Conservation (phyloP, 768 basidiomycete species). For the Pleurotus tuoliensis region DNA sequence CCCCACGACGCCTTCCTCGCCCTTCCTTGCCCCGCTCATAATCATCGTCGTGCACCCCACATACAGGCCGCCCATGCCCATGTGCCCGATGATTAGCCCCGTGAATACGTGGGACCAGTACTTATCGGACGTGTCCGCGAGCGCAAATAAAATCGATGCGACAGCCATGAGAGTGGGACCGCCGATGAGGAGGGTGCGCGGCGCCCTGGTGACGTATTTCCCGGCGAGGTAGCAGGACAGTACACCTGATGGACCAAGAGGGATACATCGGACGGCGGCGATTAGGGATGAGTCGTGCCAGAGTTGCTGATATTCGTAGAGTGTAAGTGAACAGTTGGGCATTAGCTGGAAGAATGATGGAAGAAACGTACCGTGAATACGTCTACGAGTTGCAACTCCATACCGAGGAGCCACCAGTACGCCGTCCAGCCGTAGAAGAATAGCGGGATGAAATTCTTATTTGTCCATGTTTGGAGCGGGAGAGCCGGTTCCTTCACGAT, state of each 20-base stretch:
- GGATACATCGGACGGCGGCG: slow-evolving; percentile 26
- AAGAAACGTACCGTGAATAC: slow-evolving; percentile 20
- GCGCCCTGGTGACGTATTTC: not conserved
- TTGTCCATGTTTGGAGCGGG: slow-evolving; percentile 37
- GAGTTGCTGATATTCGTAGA: too few species aligned
- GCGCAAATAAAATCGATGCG: slow-evolving; percentile 34
- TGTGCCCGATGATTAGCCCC: slow-evolving; percentile 40
- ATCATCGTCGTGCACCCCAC: slow-evolving; percentile 11
- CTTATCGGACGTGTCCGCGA: slow-evolving; percentile 28
- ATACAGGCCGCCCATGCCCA: slow-evolving; percentile 37
- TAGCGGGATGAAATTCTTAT: slow-evolving; percentile 34
- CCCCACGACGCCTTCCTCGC: slow-evolving; percentile 12
- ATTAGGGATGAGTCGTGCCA: slow-evolving; percentile 31
- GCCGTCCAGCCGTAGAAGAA: slow-evolving; percentile 23
- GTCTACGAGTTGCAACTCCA: slow-evolving; percentile 19
- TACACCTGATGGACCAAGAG: slow-evolving; percentile 2
- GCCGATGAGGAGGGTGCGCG: slow-evolving; percentile 25
- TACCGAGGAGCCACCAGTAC: slow-evolving; percentile 25
- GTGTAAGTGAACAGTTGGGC: slow-evolving; percentile 6
- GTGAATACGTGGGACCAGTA: slow-evolving; percentile 47
- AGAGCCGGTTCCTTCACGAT: slow-evolving; percentile 11
- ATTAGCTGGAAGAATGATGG: slow-evolving; percentile 10
- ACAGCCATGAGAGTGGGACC: slow-evolving; percentile 31
- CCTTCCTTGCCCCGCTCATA: slow-evolving; percentile 9
- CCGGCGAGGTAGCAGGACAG: slow-evolving; percentile 4